Base-by-base conservation (phyloP, 148 eudicot species). In the Camellia granthamiana region DNA sequence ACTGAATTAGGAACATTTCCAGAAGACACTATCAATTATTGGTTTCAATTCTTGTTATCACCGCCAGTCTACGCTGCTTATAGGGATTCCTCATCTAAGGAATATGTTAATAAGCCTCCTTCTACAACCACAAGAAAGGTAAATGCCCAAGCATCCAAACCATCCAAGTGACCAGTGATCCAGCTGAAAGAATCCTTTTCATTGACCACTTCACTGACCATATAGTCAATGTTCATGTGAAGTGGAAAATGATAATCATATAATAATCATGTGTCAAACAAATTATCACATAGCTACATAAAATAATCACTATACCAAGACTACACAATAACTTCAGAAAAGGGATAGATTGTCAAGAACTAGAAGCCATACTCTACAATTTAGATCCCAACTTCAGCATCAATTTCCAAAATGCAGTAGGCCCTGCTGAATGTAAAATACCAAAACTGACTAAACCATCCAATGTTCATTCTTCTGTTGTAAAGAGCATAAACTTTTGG, bases 151-250 rank as follows among this genome's bases (percentile, higher is more conserved):
- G 16, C 49, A n/a, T 41, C 72, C 0, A n/a, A 5, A 69, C 42
- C 72, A 69, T 3, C 72, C 8, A 69, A 70, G 3, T 51, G 10
- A 51, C 10, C 6, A 51, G 10, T n/a, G 55, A 70, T 47, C 74
- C 56, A 70, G 74, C 55, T 44, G 74, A 30, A 70, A 7, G 74
- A 47, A 46, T 55, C 52, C 54, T 69, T 55, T 69, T 19, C 30
- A 44, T 11, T 0, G 55, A 70, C 74, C 55, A 70, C 43, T 23
- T 15, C 75, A 51, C 75, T 7, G 30, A 72, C 42, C 43, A 11
- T 51, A 21, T 7, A 13, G 12, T 49, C 19, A 59, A 59, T 14
- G 62, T 59, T 71, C 38, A 43, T 19, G 52, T 7, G 1, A 71
- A 19, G 58, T 71, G 75, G 38, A 71, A 71, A 71, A 71, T 59